Evolutionary conservation across 306 rosid species (phyloP).

Genomic region (Lagenaria siceraria): DNA sequence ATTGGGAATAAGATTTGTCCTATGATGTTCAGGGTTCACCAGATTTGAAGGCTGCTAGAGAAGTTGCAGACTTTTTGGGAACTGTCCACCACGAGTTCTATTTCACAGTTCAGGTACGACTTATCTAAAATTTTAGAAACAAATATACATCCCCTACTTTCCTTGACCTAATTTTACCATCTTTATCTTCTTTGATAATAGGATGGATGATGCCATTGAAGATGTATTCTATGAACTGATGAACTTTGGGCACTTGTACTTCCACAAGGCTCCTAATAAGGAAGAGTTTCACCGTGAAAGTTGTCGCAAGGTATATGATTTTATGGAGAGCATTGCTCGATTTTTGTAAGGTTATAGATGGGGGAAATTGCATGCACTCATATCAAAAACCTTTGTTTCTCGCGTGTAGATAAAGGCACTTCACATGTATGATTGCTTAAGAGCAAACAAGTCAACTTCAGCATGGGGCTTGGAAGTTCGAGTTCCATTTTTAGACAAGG

Average conservation of each 20-base stretch:
- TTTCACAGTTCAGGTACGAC: conserved; percentile 72
- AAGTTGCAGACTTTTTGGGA: conserved; percentile 84
- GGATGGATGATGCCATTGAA: conserved; percentile 95
- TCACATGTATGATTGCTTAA: conserved; percentile 67
- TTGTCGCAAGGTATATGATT: conserved; percentile 65
- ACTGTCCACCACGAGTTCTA: conserved; percentile 85
- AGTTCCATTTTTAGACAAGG: conserved; percentile 88
- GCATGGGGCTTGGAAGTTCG: conserved; percentile 98
- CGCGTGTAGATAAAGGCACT: conserved; percentile 76
- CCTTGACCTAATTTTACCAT: neutral
- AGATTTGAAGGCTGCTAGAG: conserved; percentile 88
- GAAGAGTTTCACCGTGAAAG: conserved; percentile 91
- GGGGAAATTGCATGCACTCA: neutral
- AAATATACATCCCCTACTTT: neutral
- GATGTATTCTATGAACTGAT: conserved; percentile 93
- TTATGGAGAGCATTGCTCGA: neutral
- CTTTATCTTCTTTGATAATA: conserved; percentile 10
- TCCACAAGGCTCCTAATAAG: conserved; percentile 98
- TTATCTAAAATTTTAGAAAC: neutral
- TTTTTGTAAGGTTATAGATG: neutral
- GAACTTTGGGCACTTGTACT: conserved; percentile 89
- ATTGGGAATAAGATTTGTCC: neutral
- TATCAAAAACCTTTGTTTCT: neutral
- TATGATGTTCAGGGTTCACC: conserved; percentile 70
- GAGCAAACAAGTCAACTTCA: conserved; percentile 86